Evolutionary conservation across 768 basidiomycete genomes (phyloP).

Genomic region (Kwoniella dejecticola): DNA sequence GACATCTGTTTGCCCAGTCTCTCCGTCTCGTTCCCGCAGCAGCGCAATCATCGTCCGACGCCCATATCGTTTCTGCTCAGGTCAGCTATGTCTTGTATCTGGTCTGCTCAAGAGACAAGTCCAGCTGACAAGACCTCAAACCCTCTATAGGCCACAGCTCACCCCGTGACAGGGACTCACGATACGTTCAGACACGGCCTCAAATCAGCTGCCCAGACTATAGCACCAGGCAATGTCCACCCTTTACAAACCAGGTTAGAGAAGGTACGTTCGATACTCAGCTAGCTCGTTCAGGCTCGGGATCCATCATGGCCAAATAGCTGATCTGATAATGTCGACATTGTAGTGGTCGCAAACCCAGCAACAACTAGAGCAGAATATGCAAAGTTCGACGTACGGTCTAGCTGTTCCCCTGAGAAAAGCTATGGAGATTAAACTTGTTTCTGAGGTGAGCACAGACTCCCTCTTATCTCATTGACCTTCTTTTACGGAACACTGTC

Average conservation of each 20-base stretch:
- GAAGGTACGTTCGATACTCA: conserved; percentile 62
- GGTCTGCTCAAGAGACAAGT: too few species aligned
- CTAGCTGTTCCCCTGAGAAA: conserved; percentile 84
- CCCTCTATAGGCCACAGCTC: conserved; percentile 45
- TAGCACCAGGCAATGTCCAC: conserved; percentile 61
- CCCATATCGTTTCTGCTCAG: conserved; percentile 44
- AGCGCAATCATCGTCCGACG: conserved; percentile 31
- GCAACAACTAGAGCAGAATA: conserved; percentile 77
- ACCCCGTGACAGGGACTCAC: conserved; percentile 72
- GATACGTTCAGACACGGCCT: conserved; percentile 85
- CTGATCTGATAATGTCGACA: not conserved
- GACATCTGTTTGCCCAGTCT: conserved; percentile 20
- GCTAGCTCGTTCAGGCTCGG: not conserved
- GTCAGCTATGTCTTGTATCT: too few species aligned
- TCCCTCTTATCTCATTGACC: not conserved
- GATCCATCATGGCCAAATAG: not conserved
- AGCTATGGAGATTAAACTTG: conserved; percentile 92
- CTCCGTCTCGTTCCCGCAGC: conserved; percentile 33
- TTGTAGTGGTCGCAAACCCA: conserved; percentile 93
- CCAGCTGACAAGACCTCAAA: not conserved
- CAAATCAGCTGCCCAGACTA: conserved; percentile 74
- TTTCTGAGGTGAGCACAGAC: conserved; percentile 64
- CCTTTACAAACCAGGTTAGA: conserved; percentile 71
- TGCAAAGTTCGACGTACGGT: conserved; percentile 81
- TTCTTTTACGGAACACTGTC: not conserved